These are phyloP conservation scores for Pseudozyma hubeiensis DNA, from an alignment of 1,284 basidiomycete species.

Conservation along the genomic window DNA sequence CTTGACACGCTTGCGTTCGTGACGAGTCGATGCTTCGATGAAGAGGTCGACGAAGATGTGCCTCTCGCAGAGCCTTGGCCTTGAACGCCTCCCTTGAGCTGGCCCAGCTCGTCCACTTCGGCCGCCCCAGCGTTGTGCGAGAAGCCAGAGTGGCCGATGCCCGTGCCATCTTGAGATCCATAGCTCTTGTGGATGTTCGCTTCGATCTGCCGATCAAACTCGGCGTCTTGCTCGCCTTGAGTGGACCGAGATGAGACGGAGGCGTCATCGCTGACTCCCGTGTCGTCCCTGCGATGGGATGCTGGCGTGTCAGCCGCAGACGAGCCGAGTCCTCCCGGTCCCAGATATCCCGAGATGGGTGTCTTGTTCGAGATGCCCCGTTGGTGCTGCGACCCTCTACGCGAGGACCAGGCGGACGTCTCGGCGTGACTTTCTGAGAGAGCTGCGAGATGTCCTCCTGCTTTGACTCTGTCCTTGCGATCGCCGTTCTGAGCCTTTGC, in stretches of 20 bases:
- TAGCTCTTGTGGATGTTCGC: slow-evolving; percentile 56
- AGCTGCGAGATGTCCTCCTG: slow-evolving; percentile 30
- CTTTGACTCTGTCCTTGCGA: slow-evolving; percentile 12
- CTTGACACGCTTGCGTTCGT: slow-evolving; percentile 15
- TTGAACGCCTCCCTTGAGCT: slow-evolving; percentile 13
- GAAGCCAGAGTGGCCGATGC: slow-evolving; percentile 22
- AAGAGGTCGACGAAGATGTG: slow-evolving; percentile 3
- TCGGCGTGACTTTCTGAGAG: slow-evolving; percentile 44
- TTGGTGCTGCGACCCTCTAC: slow-evolving; percentile 30
- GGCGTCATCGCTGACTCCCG: slow-evolving; percentile 18
- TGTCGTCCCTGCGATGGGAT: slow-evolving; percentile 17
- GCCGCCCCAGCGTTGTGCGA: slow-evolving; percentile 5
- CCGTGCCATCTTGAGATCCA: slow-evolving; percentile 34
- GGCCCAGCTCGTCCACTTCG: slow-evolving; percentile 33
- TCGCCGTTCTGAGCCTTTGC: slow-evolving; percentile 20
- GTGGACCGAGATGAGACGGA: slow-evolving; percentile 14
- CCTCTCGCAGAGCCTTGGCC: neutral
- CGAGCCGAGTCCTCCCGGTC: slow-evolving; percentile 20
- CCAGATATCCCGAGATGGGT: slow-evolving; percentile 59
- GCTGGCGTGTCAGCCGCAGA: slow-evolving; percentile 19
- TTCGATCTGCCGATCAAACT: slow-evolving; percentile 63
- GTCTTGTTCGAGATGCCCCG: slow-evolving; percentile 65
- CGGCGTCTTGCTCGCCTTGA: slow-evolving; percentile 28
- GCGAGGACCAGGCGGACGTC: slow-evolving; percentile 14
- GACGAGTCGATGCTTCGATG: slow-evolving; percentile 6